Evolutionary conservation across 768 basidiomycete species (phyloP), one percentile per base, ranked within the genome.

Genomic region (Pleurotus djamor): DNA sequence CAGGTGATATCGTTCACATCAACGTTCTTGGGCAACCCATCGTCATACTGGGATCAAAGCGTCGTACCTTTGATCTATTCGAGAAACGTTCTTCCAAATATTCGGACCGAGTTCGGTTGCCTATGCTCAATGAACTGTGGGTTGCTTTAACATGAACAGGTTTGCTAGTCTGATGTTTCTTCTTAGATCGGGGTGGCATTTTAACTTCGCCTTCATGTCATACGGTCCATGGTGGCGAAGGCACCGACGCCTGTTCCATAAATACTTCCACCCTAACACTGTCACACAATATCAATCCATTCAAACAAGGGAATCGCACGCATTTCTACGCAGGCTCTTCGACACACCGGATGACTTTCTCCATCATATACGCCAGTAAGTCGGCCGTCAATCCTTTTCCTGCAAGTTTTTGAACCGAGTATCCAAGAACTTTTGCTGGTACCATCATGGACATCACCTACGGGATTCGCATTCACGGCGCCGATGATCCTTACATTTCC

Each of bases 41-140:
- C 33, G 32, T 62, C 4, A 60, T 65, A 8, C 44, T 66, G 5
- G 59, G 59, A 16, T 63, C 65, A 14, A 44, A 50, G 5, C 48
- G 61, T 37, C 33, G 44, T 8, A 57, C 55, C 41, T 21, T 48
- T 7, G 68, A 68, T n/a, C 61, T 69, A n/a, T 54, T 69, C 4
- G 65, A 65, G 16, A 63, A 56, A 17, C 57, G 66, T 13, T 64
- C 66, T 1, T 44, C 55, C n/a, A 63, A 62, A 4, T 68, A 69
- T 50, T 64, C 63, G 33, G 60, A 60, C 35, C 37, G 64, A 7
- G 45, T 45, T 38, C 56, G 56, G 5, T 36, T 57, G 16, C 56
- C 56, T 21, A 28, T 57, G 43, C 32, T 43, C 12, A 47, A 17
- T 10, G 56, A 57, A 6, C 41, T 57, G 56, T 57, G n/a, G n/a